Evolutionary conservation across 495 filamentous ascomycete species (phyloP).

Genomic region (Cercophora sp.): DNA sequence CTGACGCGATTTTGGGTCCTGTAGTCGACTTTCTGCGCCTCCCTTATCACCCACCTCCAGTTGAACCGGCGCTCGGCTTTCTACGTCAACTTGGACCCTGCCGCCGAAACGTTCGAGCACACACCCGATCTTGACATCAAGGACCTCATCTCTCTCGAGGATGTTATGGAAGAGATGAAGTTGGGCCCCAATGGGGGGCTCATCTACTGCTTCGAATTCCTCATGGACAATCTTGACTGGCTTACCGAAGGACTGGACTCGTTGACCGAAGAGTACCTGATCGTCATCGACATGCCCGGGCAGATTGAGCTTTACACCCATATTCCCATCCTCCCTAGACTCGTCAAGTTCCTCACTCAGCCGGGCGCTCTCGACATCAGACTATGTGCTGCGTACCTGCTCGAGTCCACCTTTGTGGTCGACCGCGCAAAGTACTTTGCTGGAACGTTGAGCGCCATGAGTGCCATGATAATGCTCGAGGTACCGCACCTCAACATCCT

Average conservation of each 20-base stretch:
- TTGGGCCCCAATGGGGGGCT: constrained; percentile 93
- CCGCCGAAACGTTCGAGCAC: constrained; percentile 88
- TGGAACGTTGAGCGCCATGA: constrained; percentile 93
- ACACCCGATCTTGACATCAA: constrained; percentile 95
- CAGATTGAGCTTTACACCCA: constrained; percentile 99
- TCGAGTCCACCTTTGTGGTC: constrained; percentile 91
- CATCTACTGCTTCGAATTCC: constrained; percentile 96
- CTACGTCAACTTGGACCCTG: constrained; percentile 97
- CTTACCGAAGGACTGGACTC: constrained; percentile 81
- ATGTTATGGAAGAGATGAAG: constrained; percentile 97
- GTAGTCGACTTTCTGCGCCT: constrained; percentile 89
- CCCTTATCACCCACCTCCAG: constrained; percentile 86
- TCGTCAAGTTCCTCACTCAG: constrained; percentile 75
- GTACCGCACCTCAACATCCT: constrained; percentile 92
- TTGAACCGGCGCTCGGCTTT: constrained; percentile 81
- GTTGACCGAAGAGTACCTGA: constrained; percentile 88
- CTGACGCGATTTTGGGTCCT: constrained; percentile 14
- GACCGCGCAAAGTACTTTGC: constrained; percentile 97
- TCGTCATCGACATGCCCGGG: constrained; percentile 97
- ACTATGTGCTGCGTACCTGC: constrained; percentile 90
- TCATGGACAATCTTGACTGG: constrained; percentile 95
- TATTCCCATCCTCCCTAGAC: constrained; percentile 82
- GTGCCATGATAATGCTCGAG: constrained; percentile 96
- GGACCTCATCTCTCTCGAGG: constrained; percentile 89
- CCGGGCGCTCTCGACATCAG: constrained; percentile 80